phyloP scores from a whole-genome alignment of 2,329 filamentous ascomycete species.

The Colletotrichum cordylinicola region DNA sequence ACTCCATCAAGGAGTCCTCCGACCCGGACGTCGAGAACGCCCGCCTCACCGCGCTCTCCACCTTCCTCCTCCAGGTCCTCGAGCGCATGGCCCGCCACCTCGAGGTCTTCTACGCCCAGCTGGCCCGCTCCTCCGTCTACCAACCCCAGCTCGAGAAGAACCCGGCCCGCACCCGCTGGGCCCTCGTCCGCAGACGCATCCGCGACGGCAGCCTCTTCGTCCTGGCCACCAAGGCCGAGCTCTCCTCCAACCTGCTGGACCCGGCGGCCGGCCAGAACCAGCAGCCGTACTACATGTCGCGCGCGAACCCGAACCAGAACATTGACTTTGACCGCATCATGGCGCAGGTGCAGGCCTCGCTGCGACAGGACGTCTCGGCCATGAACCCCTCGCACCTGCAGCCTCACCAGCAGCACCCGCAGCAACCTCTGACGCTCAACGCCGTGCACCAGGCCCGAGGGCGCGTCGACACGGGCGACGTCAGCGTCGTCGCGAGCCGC shows the following conservation, averaged over 20 bases:
- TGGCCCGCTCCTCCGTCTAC: conserved; percentile 55
- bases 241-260: conserved; percentile 31
- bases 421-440: conserved; percentile 40
- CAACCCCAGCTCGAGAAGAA: conserved; percentile 57
- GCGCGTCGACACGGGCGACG: conserved; percentile 33
- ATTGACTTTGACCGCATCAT: conserved; percentile 53
- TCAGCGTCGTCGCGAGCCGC: conserved; percentile 44
- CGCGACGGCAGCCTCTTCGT: conserved; percentile 58
- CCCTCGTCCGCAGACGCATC: conserved; percentile 52
- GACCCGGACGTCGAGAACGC: conserved; percentile 42
- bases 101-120: conserved; percentile 56
- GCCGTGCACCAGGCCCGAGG: conserved; percentile 46
- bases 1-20: conserved; percentile 24
- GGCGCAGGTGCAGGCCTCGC: conserved; percentile 43
- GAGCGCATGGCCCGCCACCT: conserved; percentile 58
- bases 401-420: conserved; percentile 28
- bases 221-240: conserved; percentile 42
- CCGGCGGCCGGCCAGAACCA: conserved; percentile 26
- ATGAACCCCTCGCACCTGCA: conserved; percentile 10
- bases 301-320: conserved; percentile 31
- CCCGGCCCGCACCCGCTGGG: conserved; percentile 58
- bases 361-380: conserved; percentile 25
- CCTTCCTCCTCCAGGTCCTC: conserved; percentile 55
- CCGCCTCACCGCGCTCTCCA: conserved; percentile 43
- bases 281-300: conserved; percentile 29